Base-by-base conservation (phyloP, 164 flowering plant genomes). In the Liquidambar formosana region DNA sequence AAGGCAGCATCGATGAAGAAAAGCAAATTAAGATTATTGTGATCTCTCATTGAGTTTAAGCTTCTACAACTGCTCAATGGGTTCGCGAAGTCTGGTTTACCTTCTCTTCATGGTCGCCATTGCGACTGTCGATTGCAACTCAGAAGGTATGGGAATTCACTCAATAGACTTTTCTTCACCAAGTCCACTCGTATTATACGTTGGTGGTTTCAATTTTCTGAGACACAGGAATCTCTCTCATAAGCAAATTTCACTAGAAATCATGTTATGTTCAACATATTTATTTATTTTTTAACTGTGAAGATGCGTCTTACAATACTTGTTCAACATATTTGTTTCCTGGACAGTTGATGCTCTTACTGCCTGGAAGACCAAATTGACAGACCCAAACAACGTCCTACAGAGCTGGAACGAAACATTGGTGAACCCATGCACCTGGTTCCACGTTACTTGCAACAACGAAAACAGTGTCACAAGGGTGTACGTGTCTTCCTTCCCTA, bases 391-490 rank as follows among this genome's bases (percentile, higher is more conserved):
- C 67, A 65, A 43, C 0, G 78, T 72, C 25, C 69, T 75, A 5
- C 45, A 68, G 49, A 61, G 66, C 53, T 75, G 78, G 80, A 67
- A 77, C 60, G 57, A 67, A 33, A 57, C 72, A 4, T 33, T 53
- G 44, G 48, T 61, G n/a, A 69, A 74, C 22, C 77, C 70, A 44
- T 70, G 73, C 67, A 52, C 61, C 23, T 75, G 73, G 77, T 53
- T 64, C 45, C 73, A 70, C 38, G 66, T 75, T n/a, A 69, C 70
- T 23, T 70, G 73, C 63, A 69, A 64, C 58, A 2, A 0, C 28
- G 49, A 78, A 3, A 71, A 74, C 51, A 46, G 38, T 15, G 67
- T 78, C 48, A 28, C 26, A 11, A 66, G 77, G 60, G 59, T 78
- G 75, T 78, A 74, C 41, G 75, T 52, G 54, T 38, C 21, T 47